phyloP scores from a whole-genome alignment of 768 basidiomycete genomes.

The Kwoniella sp. region DNA sequence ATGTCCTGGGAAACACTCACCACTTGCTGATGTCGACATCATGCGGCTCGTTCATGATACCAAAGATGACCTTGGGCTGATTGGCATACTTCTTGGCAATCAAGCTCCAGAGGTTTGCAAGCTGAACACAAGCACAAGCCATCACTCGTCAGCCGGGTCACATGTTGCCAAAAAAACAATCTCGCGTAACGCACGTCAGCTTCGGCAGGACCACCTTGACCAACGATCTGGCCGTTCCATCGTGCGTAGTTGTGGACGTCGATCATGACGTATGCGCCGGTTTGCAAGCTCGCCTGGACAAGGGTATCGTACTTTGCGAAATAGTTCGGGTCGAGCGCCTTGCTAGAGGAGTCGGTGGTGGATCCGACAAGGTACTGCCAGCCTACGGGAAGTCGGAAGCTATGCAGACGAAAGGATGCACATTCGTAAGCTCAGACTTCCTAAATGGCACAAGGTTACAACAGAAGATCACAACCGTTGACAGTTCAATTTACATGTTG shows the following conservation, averaged over 20 bases:
- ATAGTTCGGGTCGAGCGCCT: conserved; percentile 58
- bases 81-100: conserved; percentile 62
- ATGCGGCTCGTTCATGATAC: conserved; percentile 69
- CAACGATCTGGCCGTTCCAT: conserved; percentile 66
- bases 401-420: conserved; percentile 7
- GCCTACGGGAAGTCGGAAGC: conserved; percentile 66
- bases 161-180: background rate
- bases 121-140: conserved; percentile 42
- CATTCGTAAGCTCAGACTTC: conserved; percentile 58
- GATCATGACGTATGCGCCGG: conserved; percentile 63
- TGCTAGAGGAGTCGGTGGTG: conserved; percentile 34
- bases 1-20: conserved; percentile 24
- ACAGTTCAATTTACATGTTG: conserved; percentile 48
- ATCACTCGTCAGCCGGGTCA: background rate
- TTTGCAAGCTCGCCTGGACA: conserved; percentile 61
- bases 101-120: conserved; percentile 63
- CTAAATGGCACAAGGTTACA: conserved; percentile 2
- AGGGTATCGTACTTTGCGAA: conserved; percentile 61
- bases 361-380: conserved; percentile 65
- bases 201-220: conserved; percentile 67
- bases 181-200: conserved; percentile 39
- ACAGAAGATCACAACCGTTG: background rate
- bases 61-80: conserved; percentile 59
- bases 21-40: conserved; percentile 58
- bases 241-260: conserved; percentile 68